A percentile compares a stretch with the other conserved stretches of the same genome.
These are phyloP conservation scores for Chlorella sorokiniana DNA, from an alignment of 139 green algal species.

Conservation along the genomic window DNA sequence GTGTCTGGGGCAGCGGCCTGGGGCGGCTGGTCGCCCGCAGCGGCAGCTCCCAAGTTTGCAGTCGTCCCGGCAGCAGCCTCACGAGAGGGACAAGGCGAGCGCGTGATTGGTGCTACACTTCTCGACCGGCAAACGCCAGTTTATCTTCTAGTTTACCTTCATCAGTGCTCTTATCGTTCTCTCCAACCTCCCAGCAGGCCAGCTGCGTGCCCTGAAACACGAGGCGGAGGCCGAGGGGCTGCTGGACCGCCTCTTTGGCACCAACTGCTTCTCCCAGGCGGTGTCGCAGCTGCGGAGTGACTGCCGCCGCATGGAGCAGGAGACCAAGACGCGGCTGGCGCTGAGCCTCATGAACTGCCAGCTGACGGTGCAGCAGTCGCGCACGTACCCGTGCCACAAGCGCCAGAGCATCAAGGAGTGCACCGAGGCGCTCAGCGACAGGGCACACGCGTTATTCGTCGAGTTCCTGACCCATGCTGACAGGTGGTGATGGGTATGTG, in stretches of 20 bases:
- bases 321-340: slow-evolving; percentile 45
- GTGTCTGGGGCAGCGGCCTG: background rate
- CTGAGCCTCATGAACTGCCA: slow-evolving; percentile 42
- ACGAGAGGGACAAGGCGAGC: background rate
- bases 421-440: slow-evolving; percentile 29
- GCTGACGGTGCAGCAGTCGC: slow-evolving; percentile 26
- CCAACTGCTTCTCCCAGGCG: slow-evolving; percentile 46
- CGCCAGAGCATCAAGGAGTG: slow-evolving; percentile 37
- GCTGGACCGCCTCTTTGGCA: slow-evolving; percentile 45
- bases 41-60: slow-evolving; percentile 1
- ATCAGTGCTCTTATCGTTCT: background rate
- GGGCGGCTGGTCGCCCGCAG: background rate
- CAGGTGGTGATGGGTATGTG: slow-evolving; percentile 1
- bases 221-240: slow-evolving; percentile 24
- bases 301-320: slow-evolving; percentile 44
- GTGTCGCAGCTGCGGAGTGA: slow-evolving; percentile 30
- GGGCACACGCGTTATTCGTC: slow-evolving; percentile 30
- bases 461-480: slow-evolving; percentile 52
- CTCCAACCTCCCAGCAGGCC: background rate
- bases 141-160: background rate
- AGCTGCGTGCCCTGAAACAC: background rate
- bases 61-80: background rate
- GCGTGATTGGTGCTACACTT: background rate
- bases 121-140: too few relatives aligned
- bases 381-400: slow-evolving; percentile 25